Conservation (phyloP, 2,329 filamentous ascomycete genomes). For the Lachnellula occidentalis region DNA sequence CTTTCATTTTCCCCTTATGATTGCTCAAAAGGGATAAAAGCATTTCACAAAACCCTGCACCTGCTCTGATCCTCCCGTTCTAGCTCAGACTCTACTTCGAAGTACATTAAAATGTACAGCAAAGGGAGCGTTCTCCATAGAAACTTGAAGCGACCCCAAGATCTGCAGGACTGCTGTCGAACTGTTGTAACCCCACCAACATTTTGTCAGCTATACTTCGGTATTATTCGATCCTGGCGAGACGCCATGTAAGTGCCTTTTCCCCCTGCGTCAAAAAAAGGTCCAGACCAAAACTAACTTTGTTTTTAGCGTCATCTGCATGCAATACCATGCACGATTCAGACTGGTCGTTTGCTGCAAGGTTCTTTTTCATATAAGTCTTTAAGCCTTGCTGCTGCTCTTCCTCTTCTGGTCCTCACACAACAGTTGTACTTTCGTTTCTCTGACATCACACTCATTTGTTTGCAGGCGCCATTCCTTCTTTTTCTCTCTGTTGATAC, state of each 20-base stretch:
- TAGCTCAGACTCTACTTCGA: neutral
- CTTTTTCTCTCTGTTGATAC: constrained; percentile 26
- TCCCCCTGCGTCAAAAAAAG: neutral
- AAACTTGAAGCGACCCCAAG: neutral
- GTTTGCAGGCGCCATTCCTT: constrained; percentile 16
- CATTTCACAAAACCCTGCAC: neutral
- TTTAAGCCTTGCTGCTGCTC: neutral
- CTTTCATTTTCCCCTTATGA: neutral
- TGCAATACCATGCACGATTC: neutral
- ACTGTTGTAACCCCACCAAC: neutral
- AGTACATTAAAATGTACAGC: too few species aligned
- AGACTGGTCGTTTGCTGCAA: neutral
- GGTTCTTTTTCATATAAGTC: constrained; percentile 1
- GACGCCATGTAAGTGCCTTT: constrained; percentile 1
- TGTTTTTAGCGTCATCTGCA: neutral
- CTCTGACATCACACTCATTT: constrained; percentile 21
- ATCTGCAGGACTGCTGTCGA: neutral
- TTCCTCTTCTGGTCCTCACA: constrained; percentile 5
- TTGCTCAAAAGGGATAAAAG: constrained; percentile 4
- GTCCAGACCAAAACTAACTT: neutral
- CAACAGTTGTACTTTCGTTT: constrained; percentile 6
- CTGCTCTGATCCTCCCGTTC: neutral
- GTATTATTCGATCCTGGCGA: constrained; percentile 1
- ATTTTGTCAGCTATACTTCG: neutral
- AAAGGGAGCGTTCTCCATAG: neutral